Conservation (phyloP, 495 filamentous ascomycete genomes). For the Trichoderma gamsii region DNA sequence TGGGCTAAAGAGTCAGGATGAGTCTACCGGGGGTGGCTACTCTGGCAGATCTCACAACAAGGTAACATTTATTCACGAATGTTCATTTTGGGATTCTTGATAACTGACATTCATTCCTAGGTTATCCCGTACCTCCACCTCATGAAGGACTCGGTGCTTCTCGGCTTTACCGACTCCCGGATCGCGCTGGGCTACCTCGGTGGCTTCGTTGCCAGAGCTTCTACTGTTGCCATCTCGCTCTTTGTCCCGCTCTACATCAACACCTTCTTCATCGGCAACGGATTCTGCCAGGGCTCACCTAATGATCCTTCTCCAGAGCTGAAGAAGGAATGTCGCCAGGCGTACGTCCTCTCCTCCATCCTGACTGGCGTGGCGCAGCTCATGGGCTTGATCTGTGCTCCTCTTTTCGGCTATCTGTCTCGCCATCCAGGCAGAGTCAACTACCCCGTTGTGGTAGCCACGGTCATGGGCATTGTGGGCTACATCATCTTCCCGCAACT, state of each 20-base stretch:
- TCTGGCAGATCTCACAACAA: conserved; percentile 11
- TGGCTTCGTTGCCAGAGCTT: conserved; percentile 90
- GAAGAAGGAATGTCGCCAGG: conserved; percentile 71
- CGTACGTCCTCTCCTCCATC: conserved; percentile 78
- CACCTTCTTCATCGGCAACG: conserved; percentile 75
- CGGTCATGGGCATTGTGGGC: conserved; percentile 64
- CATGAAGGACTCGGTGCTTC: conserved; percentile 56
- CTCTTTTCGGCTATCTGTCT: conserved; percentile 75
- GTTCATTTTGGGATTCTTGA: neutral
- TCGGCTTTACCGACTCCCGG: conserved; percentile 68
- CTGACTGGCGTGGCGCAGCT: conserved; percentile 86
- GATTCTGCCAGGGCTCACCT: conserved; percentile 62
- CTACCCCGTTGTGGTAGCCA: conserved; percentile 64
- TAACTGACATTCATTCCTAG: conserved; percentile 20
- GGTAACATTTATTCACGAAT: neutral
- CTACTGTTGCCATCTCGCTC: conserved; percentile 89
- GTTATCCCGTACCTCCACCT: conserved; percentile 43
- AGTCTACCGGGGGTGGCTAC: neutral
- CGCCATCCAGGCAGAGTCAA: conserved; percentile 57
- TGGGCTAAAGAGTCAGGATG: conserved; percentile 25
- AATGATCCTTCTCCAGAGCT: conserved; percentile 57
- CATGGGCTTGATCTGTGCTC: conserved; percentile 75
- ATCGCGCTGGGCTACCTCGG: conserved; percentile 87
- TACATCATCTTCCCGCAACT: conserved; percentile 68
- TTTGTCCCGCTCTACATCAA: conserved; percentile 93